Conservation (phyloP, 2,329 filamentous ascomycete species). For the Stagonosporopsis chrysanthemi region DNA sequence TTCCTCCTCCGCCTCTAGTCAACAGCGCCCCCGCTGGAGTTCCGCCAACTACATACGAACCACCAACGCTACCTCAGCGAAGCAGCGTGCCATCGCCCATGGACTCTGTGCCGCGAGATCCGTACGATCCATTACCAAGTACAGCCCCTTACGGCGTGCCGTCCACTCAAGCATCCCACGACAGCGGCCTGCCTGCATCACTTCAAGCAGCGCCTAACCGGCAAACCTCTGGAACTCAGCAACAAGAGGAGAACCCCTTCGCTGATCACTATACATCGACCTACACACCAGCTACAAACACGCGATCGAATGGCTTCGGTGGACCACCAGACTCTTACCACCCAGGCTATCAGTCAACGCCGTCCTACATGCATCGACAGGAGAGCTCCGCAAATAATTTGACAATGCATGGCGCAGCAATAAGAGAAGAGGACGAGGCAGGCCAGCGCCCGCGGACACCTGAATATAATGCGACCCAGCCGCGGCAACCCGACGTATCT, state of each 20-base stretch:
- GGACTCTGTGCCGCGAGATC: constrained; percentile 12
- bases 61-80: constrained; percentile 17
- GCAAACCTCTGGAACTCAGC: constrained; percentile 17
- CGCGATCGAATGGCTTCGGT: constrained; percentile 27
- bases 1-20: constrained; percentile 3
- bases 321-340: constrained; percentile 40
- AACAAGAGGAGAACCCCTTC: constrained; percentile 50
- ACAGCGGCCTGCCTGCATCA: constrained; percentile 33
- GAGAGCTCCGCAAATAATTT: constrained; percentile 53
- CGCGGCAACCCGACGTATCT: constrained; percentile 39
- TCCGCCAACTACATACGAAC: constrained; percentile 25
- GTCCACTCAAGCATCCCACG: constrained; percentile 10
- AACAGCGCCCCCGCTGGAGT: constrained; percentile 23
- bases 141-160: constrained; percentile 6
- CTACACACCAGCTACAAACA: constrained; percentile 34
- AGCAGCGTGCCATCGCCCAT: constrained; percentile 19
- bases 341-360: constrained; percentile 49
- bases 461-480: constrained; percentile 27
- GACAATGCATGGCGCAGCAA: constrained; percentile 56
- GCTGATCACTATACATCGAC: constrained; percentile 51
- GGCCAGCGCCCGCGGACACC: constrained; percentile 36
- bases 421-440: constrained; percentile 41
- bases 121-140: constrained; percentile 14
- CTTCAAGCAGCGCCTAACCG: constrained; percentile 38
- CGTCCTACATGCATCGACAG: constrained; percentile 55